Percentiles rank a stretch among this genome's conserved stretches.
Evolutionary conservation across 192 early-diverging fungal genomes (phyloP).

Genomic region (Chytriomyces sp.): DNA sequence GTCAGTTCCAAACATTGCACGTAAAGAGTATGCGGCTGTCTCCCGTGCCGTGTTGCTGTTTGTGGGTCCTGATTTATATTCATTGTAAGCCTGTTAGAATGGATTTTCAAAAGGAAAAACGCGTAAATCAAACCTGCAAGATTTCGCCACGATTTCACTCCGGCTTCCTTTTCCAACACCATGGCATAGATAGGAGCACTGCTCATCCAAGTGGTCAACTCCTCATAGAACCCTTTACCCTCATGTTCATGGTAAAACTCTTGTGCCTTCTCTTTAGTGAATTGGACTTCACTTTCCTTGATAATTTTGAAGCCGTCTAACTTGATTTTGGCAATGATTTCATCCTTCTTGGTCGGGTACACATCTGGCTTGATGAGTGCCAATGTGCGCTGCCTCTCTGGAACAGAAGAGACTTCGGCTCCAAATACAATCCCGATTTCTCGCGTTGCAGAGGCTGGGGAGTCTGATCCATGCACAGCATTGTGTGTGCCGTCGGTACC

Average conservation of each 20-base stretch:
- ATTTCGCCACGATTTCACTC: conserved; percentile 35
- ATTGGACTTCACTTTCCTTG: conserved; percentile 49
- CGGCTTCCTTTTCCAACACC: conserved; percentile 45
- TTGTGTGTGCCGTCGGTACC: conserved; percentile 60
- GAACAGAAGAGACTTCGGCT: conserved; percentile 35
- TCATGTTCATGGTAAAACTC: conserved; percentile 61
- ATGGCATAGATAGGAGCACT: conserved; percentile 58
- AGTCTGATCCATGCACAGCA: conserved; percentile 66
- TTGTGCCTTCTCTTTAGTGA: conserved; percentile 47
- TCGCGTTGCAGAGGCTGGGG: conserved; percentile 48
- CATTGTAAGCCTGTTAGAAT: conserved; percentile 46
- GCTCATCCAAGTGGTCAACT: conserved; percentile 61
- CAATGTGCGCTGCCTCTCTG: conserved; percentile 40
- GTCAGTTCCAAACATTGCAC: conserved; percentile 61
- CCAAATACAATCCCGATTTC: conserved; percentile 55
- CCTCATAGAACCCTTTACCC: conserved; percentile 53
- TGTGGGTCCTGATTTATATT: conserved; percentile 57
- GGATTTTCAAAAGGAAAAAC: conserved; percentile 56
- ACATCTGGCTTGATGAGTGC: conserved; percentile 61
- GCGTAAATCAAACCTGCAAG: conserved; percentile 47
- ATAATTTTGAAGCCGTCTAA: conserved; percentile 54
- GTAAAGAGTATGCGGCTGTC: conserved; percentile 53
- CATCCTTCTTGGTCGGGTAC: conserved; percentile 55
- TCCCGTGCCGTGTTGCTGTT: conserved; percentile 59
- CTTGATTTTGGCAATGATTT: conserved; percentile 49